phyloP scores from a whole-genome alignment of 2,329 filamentous ascomycete genomes.

The Colletotrichum sp. region DNA sequence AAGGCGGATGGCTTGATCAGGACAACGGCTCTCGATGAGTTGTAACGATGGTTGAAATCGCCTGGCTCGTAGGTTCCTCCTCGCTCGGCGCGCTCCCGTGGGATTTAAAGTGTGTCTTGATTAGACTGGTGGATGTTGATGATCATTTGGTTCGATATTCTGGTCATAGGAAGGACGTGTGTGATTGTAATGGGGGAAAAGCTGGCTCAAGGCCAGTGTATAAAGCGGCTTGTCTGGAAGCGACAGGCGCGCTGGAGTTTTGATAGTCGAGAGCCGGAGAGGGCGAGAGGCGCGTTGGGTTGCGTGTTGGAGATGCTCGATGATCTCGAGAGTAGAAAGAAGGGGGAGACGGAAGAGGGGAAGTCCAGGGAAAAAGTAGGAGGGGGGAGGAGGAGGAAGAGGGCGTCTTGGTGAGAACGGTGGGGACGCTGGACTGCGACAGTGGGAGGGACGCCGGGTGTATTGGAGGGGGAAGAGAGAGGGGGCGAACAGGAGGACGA shows the following conservation, averaged over 20 bases:
- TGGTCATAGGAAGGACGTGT: constrained; percentile 26
- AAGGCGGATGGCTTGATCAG: constrained; percentile 31
- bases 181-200: constrained; percentile 30
- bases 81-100: constrained; percentile 70
- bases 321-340: constrained; percentile 21
- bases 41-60: constrained; percentile 66
- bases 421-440: constrained; percentile 18
- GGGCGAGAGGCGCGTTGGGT: constrained; percentile 14
- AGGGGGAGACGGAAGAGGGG: constrained; percentile 16
- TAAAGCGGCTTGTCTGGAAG: constrained; percentile 17
- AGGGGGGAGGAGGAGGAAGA: constrained; percentile 16
- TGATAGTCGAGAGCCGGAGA: constrained; percentile 35
- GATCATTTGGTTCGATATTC: constrained; percentile 25
- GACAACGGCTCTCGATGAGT: constrained; percentile 34
- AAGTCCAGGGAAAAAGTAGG: constrained; percentile 17
- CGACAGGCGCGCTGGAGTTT: constrained; percentile 17
- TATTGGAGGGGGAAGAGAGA: constrained; percentile 6
- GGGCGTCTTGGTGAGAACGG: constrained; percentile 14
- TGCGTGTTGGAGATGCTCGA: constrained; percentile 33
- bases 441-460: constrained; percentile 12
- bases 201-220: constrained; percentile 16
- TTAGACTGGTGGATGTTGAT: constrained; percentile 27
- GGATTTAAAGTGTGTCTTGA: constrained; percentile 71
- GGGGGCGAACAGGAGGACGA: background rate
- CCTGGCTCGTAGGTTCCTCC: constrained; percentile 39